Evolutionary conservation across 1,139 yeast species (phyloP).

Genomic region (Pichia sp.): DNA sequence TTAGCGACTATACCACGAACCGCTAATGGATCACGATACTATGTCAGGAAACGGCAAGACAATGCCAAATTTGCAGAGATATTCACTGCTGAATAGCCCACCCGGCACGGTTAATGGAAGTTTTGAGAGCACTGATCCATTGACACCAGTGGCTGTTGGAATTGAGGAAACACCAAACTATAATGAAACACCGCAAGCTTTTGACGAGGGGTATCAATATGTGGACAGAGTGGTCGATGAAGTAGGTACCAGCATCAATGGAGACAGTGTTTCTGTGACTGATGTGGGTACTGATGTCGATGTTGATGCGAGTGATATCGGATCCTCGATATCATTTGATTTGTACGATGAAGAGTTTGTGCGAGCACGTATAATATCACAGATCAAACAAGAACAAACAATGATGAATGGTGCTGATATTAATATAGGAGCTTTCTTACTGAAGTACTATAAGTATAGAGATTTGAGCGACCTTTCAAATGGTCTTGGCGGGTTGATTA

Average conservation of each 20-base stretch:
- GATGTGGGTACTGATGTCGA: not conserved
- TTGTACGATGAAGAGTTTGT: conserved; percentile 15
- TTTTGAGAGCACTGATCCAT: too few species aligned
- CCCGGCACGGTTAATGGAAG: too few species aligned
- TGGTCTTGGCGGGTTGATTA: conserved; percentile 35
- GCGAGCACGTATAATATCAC: conserved; percentile 11
- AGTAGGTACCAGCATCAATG: not conserved
- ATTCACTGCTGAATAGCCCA: too few species aligned
- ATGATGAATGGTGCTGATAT: conserved; percentile 8
- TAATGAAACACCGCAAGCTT: too few species aligned
- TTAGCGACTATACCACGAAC: too few species aligned
- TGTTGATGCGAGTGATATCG: conserved; percentile 8
- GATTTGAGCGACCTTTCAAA: conserved; percentile 40
- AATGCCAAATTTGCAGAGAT: too few species aligned
- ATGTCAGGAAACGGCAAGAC: too few species aligned
- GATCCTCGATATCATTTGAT: conserved; percentile 15
- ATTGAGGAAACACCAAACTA: too few species aligned
- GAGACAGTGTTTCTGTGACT: not conserved
- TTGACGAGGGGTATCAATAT: too few species aligned
- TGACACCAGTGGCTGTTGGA: too few species aligned
- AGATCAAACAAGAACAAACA: conserved; percentile 16
- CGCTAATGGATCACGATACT: too few species aligned
- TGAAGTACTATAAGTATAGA: conserved; percentile 41
- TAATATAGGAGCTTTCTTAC: conserved; percentile 31
- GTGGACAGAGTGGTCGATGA: too few species aligned